A percentile compares a stretch with the other conserved stretches of the same genome.
Conservation (phyloP, 139 green algal genomes). For the Nannochloris sp. region DNA sequence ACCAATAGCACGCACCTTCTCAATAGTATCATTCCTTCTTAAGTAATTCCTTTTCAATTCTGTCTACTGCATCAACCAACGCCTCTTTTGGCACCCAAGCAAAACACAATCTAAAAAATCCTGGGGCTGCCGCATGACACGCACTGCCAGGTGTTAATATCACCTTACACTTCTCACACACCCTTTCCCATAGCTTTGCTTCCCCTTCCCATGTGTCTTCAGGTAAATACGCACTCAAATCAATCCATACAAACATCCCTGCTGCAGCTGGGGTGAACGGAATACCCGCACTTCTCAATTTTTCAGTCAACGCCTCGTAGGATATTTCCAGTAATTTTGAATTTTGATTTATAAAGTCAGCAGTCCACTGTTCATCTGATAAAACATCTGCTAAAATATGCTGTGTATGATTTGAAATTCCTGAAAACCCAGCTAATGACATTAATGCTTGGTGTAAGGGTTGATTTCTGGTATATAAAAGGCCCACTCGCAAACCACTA, state of each 20-base stretch:
- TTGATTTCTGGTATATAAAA: conserved; percentile 48
- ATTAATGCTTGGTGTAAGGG: conserved; percentile 32
- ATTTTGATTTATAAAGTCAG: conserved; percentile 48
- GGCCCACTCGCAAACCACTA: conserved; percentile 59
- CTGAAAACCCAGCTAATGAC: conserved; percentile 51
- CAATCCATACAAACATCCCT: conserved; percentile 73
- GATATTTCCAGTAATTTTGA: conserved; percentile 20
- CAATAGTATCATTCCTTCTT: too few relatives aligned
- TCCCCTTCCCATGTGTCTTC: conserved; percentile 55
- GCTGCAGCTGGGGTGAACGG: conserved; percentile 33
- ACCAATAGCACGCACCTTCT: too few relatives aligned
- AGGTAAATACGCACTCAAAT: conserved; percentile 38
- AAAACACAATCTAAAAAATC: conserved; percentile 75
- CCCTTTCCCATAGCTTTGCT: conserved; percentile 39
- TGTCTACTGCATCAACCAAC: conserved; percentile 30
- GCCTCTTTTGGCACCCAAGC: conserved; percentile 45
- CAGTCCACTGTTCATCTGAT: conserved; percentile 41
- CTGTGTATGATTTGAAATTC: conserved; percentile 25
- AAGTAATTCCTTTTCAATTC: conserved; percentile 13
- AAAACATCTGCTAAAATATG: conserved; percentile 37
- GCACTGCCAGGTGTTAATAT: conserved; percentile 33
- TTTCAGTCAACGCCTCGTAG: conserved; percentile 45
- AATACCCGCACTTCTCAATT: conserved; percentile 40
- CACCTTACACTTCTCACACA: conserved; percentile 31
- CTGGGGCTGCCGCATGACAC: conserved; percentile 55